Evolutionary conservation across 257 asterid species (phyloP).

Genomic region (Orobanche coerulescens): DNA sequence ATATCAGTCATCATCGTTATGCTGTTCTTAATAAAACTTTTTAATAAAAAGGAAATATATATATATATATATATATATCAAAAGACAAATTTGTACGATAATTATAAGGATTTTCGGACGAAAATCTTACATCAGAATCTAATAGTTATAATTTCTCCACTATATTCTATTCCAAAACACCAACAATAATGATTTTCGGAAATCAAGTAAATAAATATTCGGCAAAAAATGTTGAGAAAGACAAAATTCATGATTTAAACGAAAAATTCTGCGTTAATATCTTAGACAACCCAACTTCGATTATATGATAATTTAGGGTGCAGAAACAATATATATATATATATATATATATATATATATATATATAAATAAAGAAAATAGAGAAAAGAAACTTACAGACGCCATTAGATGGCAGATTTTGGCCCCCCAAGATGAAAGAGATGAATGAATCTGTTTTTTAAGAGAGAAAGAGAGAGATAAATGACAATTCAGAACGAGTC

Average conservation of each 20-base stretch:
- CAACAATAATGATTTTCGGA: not conserved
- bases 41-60: no score
- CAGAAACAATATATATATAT: not conserved
- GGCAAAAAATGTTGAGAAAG: no score
- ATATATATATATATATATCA: no score
- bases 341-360: no score
- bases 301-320: not conserved
- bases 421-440: conserved; percentile 26
- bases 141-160: no score
- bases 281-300: not conserved
- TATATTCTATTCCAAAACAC: not conserved
- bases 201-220: not conserved
- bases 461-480: conserved; percentile 21
- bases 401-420: conserved; percentile 36
- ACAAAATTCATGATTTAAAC: no score
- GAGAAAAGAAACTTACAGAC: conserved; percentile 43
- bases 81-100: no score
- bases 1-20: no score
- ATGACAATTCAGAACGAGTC: conserved; percentile 30
- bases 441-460: conserved; percentile 16
- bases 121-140: not conserved
- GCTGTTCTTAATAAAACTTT: no score
- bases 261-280: not conserved
- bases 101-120: conserved; percentile 4
- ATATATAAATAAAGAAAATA: not conserved